A percentile compares a stretch with the other conserved stretches of the same genome.
phyloP scores from a whole-genome alignment of 2,329 filamentous ascomycete species.

The Fusarium denticulatum region DNA sequence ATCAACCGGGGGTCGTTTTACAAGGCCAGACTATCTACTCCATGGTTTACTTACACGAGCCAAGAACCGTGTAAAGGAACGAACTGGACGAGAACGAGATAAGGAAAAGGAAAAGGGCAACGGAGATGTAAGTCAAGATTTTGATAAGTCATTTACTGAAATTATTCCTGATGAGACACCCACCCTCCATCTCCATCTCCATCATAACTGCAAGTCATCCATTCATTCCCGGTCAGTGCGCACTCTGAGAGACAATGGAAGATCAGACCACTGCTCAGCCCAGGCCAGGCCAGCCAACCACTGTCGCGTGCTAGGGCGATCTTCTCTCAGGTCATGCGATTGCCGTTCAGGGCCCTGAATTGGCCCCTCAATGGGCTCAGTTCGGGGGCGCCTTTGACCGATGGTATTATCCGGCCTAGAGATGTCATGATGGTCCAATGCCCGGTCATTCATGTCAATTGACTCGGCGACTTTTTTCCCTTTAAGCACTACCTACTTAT shows the following conservation, averaged over 20 bases:
- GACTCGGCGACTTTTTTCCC: background rate
- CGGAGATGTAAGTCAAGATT: constrained; percentile 36
- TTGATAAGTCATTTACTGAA: background rate
- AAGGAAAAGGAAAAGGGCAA: constrained; percentile 2
- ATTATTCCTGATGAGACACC: constrained; percentile 4
- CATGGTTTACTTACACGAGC: constrained; percentile 37
- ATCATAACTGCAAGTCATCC: constrained; percentile 5
- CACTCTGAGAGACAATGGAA: constrained; percentile 6
- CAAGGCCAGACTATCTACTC: constrained; percentile 34
- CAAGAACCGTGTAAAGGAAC: constrained; percentile 39
- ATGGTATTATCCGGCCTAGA: constrained; percentile 17
- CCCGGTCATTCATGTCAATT: constrained; percentile 5
- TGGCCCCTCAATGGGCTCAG: constrained; percentile 35
- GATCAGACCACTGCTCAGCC: constrained; percentile 39
- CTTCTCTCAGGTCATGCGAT: constrained; percentile 35
- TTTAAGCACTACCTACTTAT: background rate
- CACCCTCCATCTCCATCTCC: background rate
- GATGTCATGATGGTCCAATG: constrained; percentile 29
- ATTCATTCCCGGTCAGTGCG: background rate
- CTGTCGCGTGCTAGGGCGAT: constrained; percentile 41
- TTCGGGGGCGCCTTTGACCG: constrained; percentile 24
- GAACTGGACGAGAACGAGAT: constrained; percentile 8
- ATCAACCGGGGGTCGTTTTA: constrained; percentile 27
- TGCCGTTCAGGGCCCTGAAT: constrained; percentile 25
- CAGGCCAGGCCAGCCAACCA: constrained; percentile 23